Conservation (phyloP, 2,329 filamentous ascomycete species). For the Biscogniauxia sp. region DNA sequence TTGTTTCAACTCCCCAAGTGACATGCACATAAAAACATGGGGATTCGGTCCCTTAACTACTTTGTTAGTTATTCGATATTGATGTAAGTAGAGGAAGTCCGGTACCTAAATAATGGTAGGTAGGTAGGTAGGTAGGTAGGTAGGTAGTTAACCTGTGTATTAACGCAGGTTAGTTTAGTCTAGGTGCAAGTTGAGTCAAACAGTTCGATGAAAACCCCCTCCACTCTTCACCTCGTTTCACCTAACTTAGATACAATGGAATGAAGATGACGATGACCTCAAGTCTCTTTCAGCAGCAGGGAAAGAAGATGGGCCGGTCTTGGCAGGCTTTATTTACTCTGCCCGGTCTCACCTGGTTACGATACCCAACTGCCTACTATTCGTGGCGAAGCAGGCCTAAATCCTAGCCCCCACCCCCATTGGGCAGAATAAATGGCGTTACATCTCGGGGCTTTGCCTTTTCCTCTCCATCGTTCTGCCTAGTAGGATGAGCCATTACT, state of each 20-base stretch:
- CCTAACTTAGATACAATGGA: neutral
- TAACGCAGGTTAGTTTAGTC: neutral
- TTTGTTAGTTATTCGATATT: no score
- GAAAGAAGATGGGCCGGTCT: neutral
- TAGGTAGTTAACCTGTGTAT: no score
- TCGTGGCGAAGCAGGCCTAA: neutral
- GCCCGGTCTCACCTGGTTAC: no score
- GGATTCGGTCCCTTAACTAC: neutral
- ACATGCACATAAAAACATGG: neutral
- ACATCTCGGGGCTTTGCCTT: neutral
- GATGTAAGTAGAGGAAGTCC: no score
- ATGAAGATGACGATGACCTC: neutral
- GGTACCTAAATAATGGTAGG: no score
- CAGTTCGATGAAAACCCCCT: neutral
- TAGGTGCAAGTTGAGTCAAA: no score
- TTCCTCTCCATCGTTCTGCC: neutral
- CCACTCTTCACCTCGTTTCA: neutral
- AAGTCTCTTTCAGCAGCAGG: neutral
- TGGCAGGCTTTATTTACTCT: neutral
- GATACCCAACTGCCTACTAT: neutral
- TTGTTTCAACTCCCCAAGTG: neutral
- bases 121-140: no score
- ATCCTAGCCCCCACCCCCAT: neutral
- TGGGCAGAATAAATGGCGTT: neutral
- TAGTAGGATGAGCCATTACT: neutral